Conservation (phyloP, 192 early-diverging fungal genomes). For the Podila verticillata region DNA sequence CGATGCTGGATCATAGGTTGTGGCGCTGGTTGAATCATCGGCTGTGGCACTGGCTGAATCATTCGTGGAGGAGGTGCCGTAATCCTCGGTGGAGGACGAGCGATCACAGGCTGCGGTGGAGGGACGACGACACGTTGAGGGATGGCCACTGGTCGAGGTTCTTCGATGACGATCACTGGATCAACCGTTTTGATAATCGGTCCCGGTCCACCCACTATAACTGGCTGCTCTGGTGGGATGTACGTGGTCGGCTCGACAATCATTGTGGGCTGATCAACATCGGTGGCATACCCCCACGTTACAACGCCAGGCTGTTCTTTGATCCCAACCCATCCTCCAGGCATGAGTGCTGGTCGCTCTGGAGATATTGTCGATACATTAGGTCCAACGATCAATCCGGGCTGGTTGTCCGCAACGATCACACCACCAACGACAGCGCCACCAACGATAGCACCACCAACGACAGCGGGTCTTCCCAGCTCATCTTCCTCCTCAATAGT, state of each 20-base stretch:
- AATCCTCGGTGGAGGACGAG: conserved; percentile 1
- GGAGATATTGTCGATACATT: neutral
- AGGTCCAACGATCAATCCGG: neutral
- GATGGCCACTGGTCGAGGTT: neutral
- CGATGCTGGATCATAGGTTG: conserved; percentile 22
- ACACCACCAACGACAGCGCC: neutral
- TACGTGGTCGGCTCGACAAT: conserved; percentile 14
- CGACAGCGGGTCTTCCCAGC: neutral
- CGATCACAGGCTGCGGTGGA: conserved; percentile 8
- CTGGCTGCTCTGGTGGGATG: conserved; percentile 14
- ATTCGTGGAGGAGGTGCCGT: neutral
- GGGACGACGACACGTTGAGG: neutral
- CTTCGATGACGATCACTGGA: neutral
- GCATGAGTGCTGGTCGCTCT: neutral
- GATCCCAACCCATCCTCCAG: conserved; percentile 13
- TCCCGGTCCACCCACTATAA: conserved; percentile 12
- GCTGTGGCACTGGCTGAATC: neutral
- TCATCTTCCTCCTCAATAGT: conserved; percentile 12
- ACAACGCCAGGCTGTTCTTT: conserved; percentile 20
- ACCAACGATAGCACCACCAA: conserved; percentile 6
- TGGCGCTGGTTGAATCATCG: conserved; percentile 16
- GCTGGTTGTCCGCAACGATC: neutral
- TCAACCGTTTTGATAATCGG: neutral
- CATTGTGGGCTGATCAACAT: conserved; percentile 16
- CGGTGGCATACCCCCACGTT: conserved; percentile 32